Evolutionary conservation across 495 filamentous ascomycete genomes (phyloP), one percentile per base, ranked within the genome.

Genomic region (Aspergillus baeticus): DNA sequence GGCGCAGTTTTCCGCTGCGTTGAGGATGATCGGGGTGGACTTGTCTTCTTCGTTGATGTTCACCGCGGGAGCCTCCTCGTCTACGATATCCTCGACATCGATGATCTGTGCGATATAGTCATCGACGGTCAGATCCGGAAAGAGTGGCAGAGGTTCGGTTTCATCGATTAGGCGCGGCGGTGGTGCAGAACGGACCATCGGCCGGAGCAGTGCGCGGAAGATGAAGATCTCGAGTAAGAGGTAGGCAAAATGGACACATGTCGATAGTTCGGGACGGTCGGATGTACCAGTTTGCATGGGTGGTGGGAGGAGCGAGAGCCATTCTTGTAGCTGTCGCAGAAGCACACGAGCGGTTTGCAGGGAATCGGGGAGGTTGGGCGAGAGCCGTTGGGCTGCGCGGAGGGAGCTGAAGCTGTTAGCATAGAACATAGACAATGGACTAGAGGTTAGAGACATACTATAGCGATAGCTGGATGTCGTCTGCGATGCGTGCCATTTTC

Each of bases 221-320:
- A 74, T 65, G 49, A 64, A 74, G 6, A 74, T 57, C 15, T 67
- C 69, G 1, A 74, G 63, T 15, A 70, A 57, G 5, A 74, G 48
- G 44, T 72, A 74, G 43, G 71, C 67, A 48, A 74, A 71, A 41
- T 74, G 69, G 5, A 72, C 68, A 0, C 64, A 67, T 8, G 65
- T 69, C 1, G 67, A 36, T 18, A 49, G 15, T 3, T 49, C 45
- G 5, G 31, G 45, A 15, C 17, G 11, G 2, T 5, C 15, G 15
- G 31, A 14, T 22, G 10, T 13, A 10, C 10, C 15, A 13, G 35
- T 31, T 26, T 47, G 26, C 5, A 34, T 5, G 61, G 42, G 1
- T 62, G 67, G 7, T 68, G 62, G 42, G 60, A 65, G 0, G 64
- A 64, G 22, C 17, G 71, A 43, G 39, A 43, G 17, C 68, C 68